Percentiles rank a stretch among this genome's conserved stretches.
Evolutionary conservation across 2,329 filamentous ascomycete genomes (phyloP).

Genomic region (Beauveria asiatica): DNA sequence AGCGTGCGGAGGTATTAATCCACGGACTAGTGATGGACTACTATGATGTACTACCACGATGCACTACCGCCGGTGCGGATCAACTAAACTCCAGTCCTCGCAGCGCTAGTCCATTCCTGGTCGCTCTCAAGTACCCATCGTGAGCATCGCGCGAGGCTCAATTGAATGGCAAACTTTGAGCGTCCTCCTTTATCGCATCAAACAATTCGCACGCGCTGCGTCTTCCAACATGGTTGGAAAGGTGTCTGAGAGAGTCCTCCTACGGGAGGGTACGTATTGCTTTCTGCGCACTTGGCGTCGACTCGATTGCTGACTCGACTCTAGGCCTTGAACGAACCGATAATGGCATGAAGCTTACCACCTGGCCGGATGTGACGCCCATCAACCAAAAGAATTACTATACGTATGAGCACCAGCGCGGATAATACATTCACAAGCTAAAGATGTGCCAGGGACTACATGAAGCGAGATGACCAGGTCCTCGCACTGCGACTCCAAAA

Average conservation of each 20-base stretch:
- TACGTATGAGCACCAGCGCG: conserved; percentile 51
- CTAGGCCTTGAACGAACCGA: conserved; percentile 90
- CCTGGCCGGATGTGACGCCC: conserved; percentile 82
- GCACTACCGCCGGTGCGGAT: not conserved
- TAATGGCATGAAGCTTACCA: conserved; percentile 94
- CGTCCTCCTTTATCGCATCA: not conserved
- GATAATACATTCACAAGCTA: not conserved
- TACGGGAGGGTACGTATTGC: conserved; percentile 45
- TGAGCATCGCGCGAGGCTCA: not conserved
- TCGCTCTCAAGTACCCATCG: not conserved
- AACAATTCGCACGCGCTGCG: not conserved
- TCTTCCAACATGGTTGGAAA: conserved; percentile 48
- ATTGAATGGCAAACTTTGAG: not conserved
- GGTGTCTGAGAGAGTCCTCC: conserved; percentile 56
- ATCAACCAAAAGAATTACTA: conserved; percentile 99
- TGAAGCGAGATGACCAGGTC: conserved; percentile 96
- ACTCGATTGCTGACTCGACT: not conserved
- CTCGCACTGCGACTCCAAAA: conserved; percentile 80
- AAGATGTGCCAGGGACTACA: conserved; percentile 63
- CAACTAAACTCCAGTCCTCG: not conserved
- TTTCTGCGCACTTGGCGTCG: not conserved
- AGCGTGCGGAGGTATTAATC: too few relatives aligned
- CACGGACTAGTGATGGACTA: not conserved
- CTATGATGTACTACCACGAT: too few relatives aligned
- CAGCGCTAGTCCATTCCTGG: not conserved